Conservation (phyloP, 2,329 filamentous ascomycete species). For the Trichoderma gracile region DNA sequence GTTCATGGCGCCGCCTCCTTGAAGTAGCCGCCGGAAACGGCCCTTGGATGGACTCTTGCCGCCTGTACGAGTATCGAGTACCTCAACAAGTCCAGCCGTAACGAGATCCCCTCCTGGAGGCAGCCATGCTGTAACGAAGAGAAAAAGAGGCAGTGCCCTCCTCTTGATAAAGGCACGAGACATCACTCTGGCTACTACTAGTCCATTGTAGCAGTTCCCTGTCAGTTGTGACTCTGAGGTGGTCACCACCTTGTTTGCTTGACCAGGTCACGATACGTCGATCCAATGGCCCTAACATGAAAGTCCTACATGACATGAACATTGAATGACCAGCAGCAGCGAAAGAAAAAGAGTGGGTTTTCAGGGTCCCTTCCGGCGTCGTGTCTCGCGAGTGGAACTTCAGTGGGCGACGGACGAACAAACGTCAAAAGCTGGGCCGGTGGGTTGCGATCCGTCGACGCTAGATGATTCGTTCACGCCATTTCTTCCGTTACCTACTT, state of each 20-base stretch:
- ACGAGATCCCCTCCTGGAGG: background rate
- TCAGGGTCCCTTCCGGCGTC: slow-evolving; percentile 9
- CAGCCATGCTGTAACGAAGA: background rate
- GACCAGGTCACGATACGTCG: background rate
- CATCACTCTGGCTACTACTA: background rate
- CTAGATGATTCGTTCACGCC: background rate
- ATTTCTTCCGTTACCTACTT: no score
- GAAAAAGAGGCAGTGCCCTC: slow-evolving; percentile 11
- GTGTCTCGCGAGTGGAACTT: background rate
- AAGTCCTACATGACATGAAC: slow-evolving; percentile 9
- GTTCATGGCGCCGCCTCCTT: slow-evolving; percentile 19
- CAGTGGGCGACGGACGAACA: background rate
- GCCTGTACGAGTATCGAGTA: background rate
- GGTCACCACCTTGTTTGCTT: background rate
- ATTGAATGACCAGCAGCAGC: slow-evolving; percentile 13
- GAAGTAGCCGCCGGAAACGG: background rate
- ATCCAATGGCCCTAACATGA: background rate
- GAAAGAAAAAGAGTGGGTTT: background rate
- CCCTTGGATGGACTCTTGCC: slow-evolving; percentile 2
- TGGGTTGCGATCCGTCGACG: slow-evolving; percentile 18
- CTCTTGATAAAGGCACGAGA: slow-evolving; percentile 12
- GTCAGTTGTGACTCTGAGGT: background rate
- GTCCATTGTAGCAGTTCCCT: no score
- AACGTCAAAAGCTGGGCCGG: background rate
- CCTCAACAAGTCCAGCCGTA: background rate